These are phyloP conservation scores for Trypanosoma lewisi DNA, from an alignment of 208 protist genomes.

Conservation along the genomic window DNA sequence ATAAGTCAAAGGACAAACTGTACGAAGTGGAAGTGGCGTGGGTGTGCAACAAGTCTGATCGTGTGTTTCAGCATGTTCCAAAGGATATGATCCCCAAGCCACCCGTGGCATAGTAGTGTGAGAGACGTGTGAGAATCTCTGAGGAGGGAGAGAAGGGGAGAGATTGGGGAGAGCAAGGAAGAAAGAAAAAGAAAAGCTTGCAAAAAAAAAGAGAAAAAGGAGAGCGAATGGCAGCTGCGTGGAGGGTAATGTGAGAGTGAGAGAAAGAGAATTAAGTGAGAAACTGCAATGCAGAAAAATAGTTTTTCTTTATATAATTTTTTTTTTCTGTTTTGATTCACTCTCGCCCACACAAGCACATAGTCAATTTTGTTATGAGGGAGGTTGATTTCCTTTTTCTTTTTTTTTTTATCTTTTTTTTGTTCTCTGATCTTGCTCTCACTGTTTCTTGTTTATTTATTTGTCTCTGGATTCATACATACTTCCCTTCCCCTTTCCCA, in stretches of 20 bases:
- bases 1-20: constrained; percentile 94
- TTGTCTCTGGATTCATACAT: not conserved
- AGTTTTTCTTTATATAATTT: too few species aligned
- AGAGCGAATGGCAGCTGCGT: constrained; percentile 10
- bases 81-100: constrained; percentile 45
- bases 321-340: constrained; percentile 3
- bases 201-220: not conserved
- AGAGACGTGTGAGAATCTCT: not conserved
- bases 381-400: constrained; percentile 11
- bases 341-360: too few species aligned
- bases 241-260: constrained; percentile 15
- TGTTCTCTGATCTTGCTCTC: not conserved
- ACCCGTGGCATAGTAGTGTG: constrained; percentile 20
- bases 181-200: constrained; percentile 1
- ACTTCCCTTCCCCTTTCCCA: not conserved
- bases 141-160: not conserved
- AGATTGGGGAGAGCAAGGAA: constrained; percentile 2
- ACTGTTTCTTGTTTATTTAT: not conserved
- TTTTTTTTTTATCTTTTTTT: constrained; percentile 9
- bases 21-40: constrained; percentile 97
- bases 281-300: too few species aligned
- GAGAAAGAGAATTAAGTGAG: constrained; percentile 12
- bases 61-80: constrained; percentile 79
- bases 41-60: constrained; percentile 92
- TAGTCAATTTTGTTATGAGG: not conserved